Evolutionary conservation across 2,329 filamentous ascomycete species (phyloP).

Genomic region (Alternaria atra): DNA sequence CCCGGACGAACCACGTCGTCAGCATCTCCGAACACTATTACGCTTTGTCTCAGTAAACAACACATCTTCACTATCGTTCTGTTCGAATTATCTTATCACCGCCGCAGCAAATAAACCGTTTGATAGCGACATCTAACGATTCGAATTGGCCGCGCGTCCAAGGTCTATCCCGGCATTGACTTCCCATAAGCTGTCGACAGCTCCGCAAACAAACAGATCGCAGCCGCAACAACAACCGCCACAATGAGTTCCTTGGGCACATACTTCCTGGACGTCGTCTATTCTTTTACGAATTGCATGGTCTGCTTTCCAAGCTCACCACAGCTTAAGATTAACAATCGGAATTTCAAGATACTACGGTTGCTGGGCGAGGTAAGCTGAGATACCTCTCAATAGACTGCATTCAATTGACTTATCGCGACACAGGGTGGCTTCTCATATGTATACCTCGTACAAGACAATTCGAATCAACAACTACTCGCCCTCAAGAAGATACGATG

Average conservation of each 20-base stretch:
- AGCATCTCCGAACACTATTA: constrained; percentile 29
- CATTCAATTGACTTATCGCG: constrained; percentile 8
- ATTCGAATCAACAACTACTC: constrained; percentile 80
- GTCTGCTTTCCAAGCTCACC: constrained; percentile 96
- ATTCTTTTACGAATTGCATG: constrained; percentile 92
- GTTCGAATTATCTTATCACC: neutral
- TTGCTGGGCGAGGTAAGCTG: constrained; percentile 85
- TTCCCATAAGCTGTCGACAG: constrained; percentile 28
- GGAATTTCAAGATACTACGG: constrained; percentile 94
- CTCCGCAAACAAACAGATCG: constrained; percentile 19
- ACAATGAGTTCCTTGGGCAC: constrained; percentile 52
- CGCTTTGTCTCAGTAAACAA: constrained; percentile 27
- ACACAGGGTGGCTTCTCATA: constrained; percentile 93
- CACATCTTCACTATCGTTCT: constrained; percentile 14
- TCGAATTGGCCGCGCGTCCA: constrained; percentile 14
- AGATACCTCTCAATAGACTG: neutral
- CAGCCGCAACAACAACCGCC: constrained; percentile 12
- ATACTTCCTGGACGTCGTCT: constrained; percentile 86
- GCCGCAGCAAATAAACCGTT: neutral
- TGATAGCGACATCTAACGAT: neutral
- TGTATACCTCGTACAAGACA: constrained; percentile 97
- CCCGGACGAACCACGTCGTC: constrained; percentile 31
- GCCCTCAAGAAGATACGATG: constrained; percentile 99
- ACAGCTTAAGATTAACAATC: constrained; percentile 91
- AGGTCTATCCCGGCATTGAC: constrained; percentile 20